A percentile compares a stretch with the other conserved stretches of the same genome.
phyloP scores from a whole-genome alignment of 2,329 filamentous ascomycete genomes.

The Pseudogymnoascus sp. region DNA sequence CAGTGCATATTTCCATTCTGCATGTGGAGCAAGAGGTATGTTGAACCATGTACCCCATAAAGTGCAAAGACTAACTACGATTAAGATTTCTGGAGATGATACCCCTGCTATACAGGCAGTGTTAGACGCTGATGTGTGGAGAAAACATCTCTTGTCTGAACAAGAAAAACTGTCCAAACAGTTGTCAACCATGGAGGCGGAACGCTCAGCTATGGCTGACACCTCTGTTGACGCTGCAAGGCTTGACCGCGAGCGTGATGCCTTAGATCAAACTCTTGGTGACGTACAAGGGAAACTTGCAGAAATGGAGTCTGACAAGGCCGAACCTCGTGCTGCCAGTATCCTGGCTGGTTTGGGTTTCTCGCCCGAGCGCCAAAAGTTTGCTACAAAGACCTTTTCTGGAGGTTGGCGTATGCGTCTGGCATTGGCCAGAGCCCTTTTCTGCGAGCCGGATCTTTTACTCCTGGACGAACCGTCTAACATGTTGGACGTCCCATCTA shows the following conservation, averaged over 20 bases:
- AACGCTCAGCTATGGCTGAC: slow-evolving; percentile 74
- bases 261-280: slow-evolving; percentile 79
- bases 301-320: slow-evolving; percentile 99
- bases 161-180: slow-evolving; percentile 76
- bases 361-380: slow-evolving; percentile 85
- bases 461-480: slow-evolving; percentile 98
- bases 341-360: slow-evolving; percentile 96
- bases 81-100: slow-evolving; percentile 83
- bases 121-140: slow-evolving; percentile 95
- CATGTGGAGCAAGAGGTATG: slow-evolving; percentile 94
- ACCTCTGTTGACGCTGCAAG: slow-evolving; percentile 81
- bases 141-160: slow-evolving; percentile 85
- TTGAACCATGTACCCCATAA: background rate
- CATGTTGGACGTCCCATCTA: slow-evolving; percentile 99
- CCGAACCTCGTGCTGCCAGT: slow-evolving; percentile 87
- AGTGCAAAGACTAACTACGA: slow-evolving; percentile 17
- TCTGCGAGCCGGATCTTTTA: slow-evolving; percentile 93
- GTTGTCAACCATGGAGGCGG: slow-evolving; percentile 66
- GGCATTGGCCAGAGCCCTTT: slow-evolving; percentile 85
- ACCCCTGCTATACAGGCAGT: slow-evolving; percentile 92
- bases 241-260: slow-evolving; percentile 80
- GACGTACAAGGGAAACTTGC: slow-evolving; percentile 87
- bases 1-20: slow-evolving; percentile 95
- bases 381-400: slow-evolving; percentile 93
- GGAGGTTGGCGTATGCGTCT: slow-evolving; percentile 99